These are phyloP conservation scores for Chaetomiaceae sp. DNA, from an alignment of 2,329 filamentous ascomycete genomes.

Conservation along the genomic window DNA sequence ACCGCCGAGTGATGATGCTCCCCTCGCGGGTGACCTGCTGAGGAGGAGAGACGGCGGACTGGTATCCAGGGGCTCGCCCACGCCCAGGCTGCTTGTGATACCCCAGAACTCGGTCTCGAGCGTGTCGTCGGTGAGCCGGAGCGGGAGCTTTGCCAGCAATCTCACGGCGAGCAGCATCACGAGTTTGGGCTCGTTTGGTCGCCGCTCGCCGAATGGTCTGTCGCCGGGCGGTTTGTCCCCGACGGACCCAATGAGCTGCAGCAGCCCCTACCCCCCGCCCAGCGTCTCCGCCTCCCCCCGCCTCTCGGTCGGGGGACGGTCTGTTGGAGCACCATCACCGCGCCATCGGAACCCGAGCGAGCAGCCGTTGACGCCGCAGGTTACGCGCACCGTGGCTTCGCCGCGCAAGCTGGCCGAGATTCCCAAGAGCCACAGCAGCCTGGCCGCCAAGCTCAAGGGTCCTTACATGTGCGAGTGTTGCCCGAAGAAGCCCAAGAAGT, in stretches of 20 bases:
- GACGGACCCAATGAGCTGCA: constrained; percentile 38
- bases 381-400: constrained; percentile 38
- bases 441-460: constrained; percentile 47
- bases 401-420: constrained; percentile 50
- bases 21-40: constrained; percentile 39
- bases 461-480: constrained; percentile 83
- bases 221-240: constrained; percentile 50
- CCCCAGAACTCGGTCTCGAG: constrained; percentile 44
- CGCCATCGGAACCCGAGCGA: constrained; percentile 46
- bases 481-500: constrained; percentile 95
- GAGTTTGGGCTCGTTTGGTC: constrained; percentile 41
- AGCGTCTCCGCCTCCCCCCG: constrained; percentile 48
- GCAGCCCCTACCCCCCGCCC: constrained; percentile 47
- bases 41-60: constrained; percentile 44
- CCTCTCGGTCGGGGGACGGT: constrained; percentile 36
- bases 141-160: constrained; percentile 46
- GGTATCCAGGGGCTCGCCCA: constrained; percentile 48
- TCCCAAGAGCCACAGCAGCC: constrained; percentile 39
- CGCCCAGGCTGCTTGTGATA: constrained; percentile 45
- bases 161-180: constrained; percentile 42
- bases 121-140: constrained; percentile 41
- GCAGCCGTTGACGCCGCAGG: constrained; percentile 25
- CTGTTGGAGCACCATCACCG: constrained; percentile 34
- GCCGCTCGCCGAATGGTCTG: constrained; percentile 42
- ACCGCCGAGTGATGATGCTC: constrained; percentile 45